These are phyloP conservation scores for Candida taoyuanica DNA, from an alignment of 805 yeast species.

Conservation along the genomic window DNA sequence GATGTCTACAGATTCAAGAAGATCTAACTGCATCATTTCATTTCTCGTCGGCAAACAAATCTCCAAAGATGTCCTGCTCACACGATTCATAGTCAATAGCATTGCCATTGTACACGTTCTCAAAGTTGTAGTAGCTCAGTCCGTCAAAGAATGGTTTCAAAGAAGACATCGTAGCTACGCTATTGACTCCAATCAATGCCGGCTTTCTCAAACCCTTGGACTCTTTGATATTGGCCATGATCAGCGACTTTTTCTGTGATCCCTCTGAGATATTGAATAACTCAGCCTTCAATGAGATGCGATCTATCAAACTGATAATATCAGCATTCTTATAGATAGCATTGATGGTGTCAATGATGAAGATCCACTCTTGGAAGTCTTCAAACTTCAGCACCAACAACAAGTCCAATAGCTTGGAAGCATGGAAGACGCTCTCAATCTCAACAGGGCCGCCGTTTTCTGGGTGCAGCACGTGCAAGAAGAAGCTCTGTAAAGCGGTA, in stretches of 20 bases:
- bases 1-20: constrained; percentile 60
- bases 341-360: constrained; percentile 63
- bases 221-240: constrained; percentile 17
- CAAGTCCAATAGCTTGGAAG: constrained; percentile 76
- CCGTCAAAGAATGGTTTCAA: constrained; percentile 63
- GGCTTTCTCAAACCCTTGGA: constrained; percentile 30
- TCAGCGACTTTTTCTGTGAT: constrained; percentile 13
- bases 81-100: constrained; percentile 42
- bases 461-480: constrained; percentile 33
- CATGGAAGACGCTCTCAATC: constrained; percentile 43
- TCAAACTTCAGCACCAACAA: constrained; percentile 64
- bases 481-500: constrained; percentile 52
- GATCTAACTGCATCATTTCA: no score
- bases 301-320: constrained; percentile 25
- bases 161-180: constrained; percentile 38
- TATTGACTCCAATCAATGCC: constrained; percentile 35
- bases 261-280: constrained; percentile 23
- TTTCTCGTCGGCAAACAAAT: constrained; percentile 45
- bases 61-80: constrained; percentile 52
- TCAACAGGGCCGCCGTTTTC: constrained; percentile 34
- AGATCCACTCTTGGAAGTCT: constrained; percentile 88
- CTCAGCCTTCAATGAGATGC: constrained; percentile 17
- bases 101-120: constrained; percentile 53
- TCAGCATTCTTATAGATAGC: constrained; percentile 41
- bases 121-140: constrained; percentile 60